Evolutionary conservation across 2,329 filamentous ascomycete species (phyloP), one percentile per base, ranked within the genome.

Genomic region (Sporothrix protearum): DNA sequence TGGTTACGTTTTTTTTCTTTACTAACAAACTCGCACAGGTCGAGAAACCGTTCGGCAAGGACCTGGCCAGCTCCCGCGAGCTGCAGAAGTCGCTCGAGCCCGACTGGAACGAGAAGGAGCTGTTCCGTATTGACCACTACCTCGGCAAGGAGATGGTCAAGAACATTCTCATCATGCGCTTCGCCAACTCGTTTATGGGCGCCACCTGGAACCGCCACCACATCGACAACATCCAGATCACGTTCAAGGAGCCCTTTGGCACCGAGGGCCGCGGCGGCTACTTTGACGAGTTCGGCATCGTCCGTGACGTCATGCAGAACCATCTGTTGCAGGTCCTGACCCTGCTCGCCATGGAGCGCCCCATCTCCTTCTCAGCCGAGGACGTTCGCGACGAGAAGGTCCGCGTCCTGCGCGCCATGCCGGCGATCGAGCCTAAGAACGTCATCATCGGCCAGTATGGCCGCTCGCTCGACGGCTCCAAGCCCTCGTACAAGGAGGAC

Each of bases 101-200:
- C 57, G 94, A 99, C 84, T 99, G 96, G 96, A 96, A 92, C 79
- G 96, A 99, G 83, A 95, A 98, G 70, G 96, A 99, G 84, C 91
- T 99, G 76, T 99, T 96, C 90, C 94, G 96, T 80, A 99, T 99
- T 79, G 96, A 99, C 82, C 96, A 99, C 85, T 99, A 99, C 83
- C 89, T 99, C 64, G 96, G 96, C 78, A 99, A 99, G 87, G 96
- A 99, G 84, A 99, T 99, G 96, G 96, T 99, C 78, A 99, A 99
- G 90, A 99, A 99, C 84, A 96, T 99, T 77, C 87, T 99, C 76
- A 97, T 99, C 77, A 88, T 99, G 76, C 89, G 96, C 80, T 99
- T 99, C 80, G 96, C 96, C 77, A 99, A 99, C 85, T 94, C 97
- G 76, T 99, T 99, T 87, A 92, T 99, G 77, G 94, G 94, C 76